phyloP scores from a whole-genome alignment of 148 eudicot genomes.

The Camellia granthamiana region DNA sequence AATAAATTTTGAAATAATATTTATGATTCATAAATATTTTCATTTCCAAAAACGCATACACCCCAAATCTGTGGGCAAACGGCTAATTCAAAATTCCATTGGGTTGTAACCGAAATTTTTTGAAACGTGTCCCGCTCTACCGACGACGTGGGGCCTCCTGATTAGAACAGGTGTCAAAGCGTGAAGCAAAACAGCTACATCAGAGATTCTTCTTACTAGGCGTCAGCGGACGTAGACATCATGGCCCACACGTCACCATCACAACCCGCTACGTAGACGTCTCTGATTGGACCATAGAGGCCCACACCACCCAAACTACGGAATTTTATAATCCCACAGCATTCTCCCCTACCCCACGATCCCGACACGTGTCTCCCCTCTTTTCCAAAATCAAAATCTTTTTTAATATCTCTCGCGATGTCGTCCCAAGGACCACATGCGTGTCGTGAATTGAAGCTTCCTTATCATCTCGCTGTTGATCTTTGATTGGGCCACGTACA shows the following conservation, averaged over 20 bases:
- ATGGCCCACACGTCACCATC: not conserved
- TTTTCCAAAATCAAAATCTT: not conserved
- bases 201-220: not conserved
- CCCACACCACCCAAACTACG: no score
- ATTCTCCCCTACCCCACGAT: constrained; percentile 1
- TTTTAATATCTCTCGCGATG: not conserved
- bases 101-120: no score
- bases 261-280: not conserved
- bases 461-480: not conserved
- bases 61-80: no score
- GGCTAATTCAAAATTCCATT: no score
- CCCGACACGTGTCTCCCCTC: not conserved
- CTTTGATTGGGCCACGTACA: constrained; percentile 25
- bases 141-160: no score
- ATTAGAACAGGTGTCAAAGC: no score
- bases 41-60: no score
- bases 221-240: no score
- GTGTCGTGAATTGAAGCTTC: constrained; percentile 5
- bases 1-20: no score
- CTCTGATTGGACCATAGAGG: not conserved
- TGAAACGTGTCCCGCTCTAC: no score
- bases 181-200: no score
- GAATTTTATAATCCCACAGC: not conserved
- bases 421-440: constrained; percentile 11
- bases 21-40: no score